Base-by-base conservation (phyloP, 2,329 filamentous ascomycete species). In the Colletotrichum graminicola region DNA sequence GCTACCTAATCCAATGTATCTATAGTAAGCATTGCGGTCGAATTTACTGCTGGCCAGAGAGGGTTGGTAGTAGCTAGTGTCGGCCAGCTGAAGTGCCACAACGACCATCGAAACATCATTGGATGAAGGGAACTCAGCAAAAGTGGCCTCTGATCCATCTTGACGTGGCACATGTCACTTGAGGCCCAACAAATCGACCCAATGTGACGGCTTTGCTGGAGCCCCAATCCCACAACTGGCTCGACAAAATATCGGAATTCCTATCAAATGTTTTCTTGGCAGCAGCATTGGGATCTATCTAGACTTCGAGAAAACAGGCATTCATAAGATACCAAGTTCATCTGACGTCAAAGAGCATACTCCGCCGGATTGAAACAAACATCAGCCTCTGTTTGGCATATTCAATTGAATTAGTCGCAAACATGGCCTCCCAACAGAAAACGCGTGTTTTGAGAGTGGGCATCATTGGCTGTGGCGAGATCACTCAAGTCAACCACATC, bases 401-500 rank as follows among this genome's bases (percentile, higher is more conserved):
- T 29, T 32, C 45, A 5, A 14, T 14, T 41, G n/a, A 10, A 51
- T 34, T 36, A 45, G n/a, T 16, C 23, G 16, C 2, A 1, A 36
- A 21, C 11, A 72, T 72, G 59, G 16, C 65, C 29, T 10, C 45
- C 1, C 39, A 47, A 29, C 68, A 62, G 29, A 39, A 66, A 57
- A 32, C 59, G 51, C 62, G 5, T 1, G 62, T 76, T 41, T 68
- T 79, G 29, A 71, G 73, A n/a, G 80, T 85, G 11, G 84, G 83
- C 56, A 76, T 86, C 57, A 81, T 85, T 43, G 85, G 86, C 7
- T 83, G 83, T 59, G 86, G 86, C 32, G 83, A 87, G 74, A 80
- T 88, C 51, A 80, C 82, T 39, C 84, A 89, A 77, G 84, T 87
- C 45, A 82, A 85, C 36, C 88, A 90, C 75, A 83, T 90, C 8